These are phyloP conservation scores for Neofusicoccum umdonicola DNA, from an alignment of 2,329 filamentous ascomycete species.

Conservation along the genomic window DNA sequence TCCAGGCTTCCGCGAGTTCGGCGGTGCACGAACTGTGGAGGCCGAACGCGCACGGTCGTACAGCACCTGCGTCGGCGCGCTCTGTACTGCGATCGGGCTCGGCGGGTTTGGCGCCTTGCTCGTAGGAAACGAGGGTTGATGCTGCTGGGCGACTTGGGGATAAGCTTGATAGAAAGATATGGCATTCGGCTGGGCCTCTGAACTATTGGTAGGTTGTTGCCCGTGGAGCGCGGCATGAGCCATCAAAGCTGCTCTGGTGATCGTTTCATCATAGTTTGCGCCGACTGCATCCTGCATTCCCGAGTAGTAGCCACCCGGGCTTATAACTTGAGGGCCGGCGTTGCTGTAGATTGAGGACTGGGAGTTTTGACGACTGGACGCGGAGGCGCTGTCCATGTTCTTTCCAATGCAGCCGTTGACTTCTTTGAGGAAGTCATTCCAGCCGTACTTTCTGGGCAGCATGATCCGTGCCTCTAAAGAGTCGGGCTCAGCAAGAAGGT, in stretches of 20 bases:
- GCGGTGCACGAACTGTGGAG: constrained; percentile 55
- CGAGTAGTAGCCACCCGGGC: constrained; percentile 9
- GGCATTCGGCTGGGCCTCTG: constrained; percentile 13
- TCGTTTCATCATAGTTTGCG: constrained; percentile 19
- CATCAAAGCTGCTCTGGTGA: constrained; percentile 21
- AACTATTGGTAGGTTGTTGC: constrained; percentile 10
- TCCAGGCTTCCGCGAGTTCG: constrained; percentile 52
- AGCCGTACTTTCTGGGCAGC: constrained; percentile 60
- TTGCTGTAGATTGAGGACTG: constrained; percentile 18
- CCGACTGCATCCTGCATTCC: constrained; percentile 7
- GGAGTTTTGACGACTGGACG: constrained; percentile 26
- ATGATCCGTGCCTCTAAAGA: constrained; percentile 44
- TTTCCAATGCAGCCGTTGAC: constrained; percentile 58
- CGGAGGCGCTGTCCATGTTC: constrained; percentile 53
- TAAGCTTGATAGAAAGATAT: constrained; percentile 17
- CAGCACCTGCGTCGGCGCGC: constrained; percentile 54
- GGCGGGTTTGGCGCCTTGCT: constrained; percentile 16
- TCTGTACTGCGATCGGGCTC: constrained; percentile 42
- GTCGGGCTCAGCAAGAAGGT: constrained; percentile 46
- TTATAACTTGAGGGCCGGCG: neutral
- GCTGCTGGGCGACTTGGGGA: constrained; percentile 22
- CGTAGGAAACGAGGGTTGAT: constrained; percentile 4
- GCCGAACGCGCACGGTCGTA: constrained; percentile 58
- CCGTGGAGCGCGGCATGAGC: constrained; percentile 21
- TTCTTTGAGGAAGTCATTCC: constrained; percentile 61